A percentile compares a stretch with the other conserved stretches of the same genome.
Evolutionary conservation across 2,329 filamentous ascomycete genomes (phyloP).

Genomic region (Nothophoma quercina): DNA sequence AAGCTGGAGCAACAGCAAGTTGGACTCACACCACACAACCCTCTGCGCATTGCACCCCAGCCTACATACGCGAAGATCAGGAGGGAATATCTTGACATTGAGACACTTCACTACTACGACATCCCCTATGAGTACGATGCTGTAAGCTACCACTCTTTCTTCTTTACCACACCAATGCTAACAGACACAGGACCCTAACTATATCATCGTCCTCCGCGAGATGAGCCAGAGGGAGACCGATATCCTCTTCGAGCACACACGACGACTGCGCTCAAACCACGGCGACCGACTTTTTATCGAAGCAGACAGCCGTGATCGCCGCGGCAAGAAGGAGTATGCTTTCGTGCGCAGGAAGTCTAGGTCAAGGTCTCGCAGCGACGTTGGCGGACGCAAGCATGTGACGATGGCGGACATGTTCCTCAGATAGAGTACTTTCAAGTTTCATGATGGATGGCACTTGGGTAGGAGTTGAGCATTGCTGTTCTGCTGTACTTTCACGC

Average conservation of each 20-base stretch:
- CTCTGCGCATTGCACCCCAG: constrained; percentile 41
- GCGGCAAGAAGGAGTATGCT: constrained; percentile 54
- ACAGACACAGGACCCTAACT: constrained; percentile 50
- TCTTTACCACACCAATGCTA: constrained; percentile 7
- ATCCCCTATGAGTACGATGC: constrained; percentile 58
- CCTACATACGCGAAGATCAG: constrained; percentile 59
- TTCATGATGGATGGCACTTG: background rate
- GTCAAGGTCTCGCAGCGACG: constrained; percentile 42
- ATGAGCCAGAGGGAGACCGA: constrained; percentile 59
- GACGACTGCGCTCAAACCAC: constrained; percentile 49
- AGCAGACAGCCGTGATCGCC: constrained; percentile 45
- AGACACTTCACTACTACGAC: constrained; percentile 58
- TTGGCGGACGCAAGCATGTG: constrained; percentile 41
- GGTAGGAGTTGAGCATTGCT: background rate
- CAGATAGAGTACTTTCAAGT: constrained; percentile 11
- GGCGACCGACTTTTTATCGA: constrained; percentile 52
- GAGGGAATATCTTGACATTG: constrained; percentile 54
- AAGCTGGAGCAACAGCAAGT: constrained; percentile 42
- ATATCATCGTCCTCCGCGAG: constrained; percentile 59
- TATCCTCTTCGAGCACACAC: constrained; percentile 60
- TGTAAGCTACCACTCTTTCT: constrained; percentile 46
- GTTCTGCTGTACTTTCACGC: background rate
- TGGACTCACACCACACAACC: constrained; percentile 44
- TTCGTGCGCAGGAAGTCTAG: constrained; percentile 51
- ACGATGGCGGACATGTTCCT: constrained; percentile 46